phyloP scores from a whole-genome alignment of 148 eudicot species.

The Camellia granthamiana region DNA sequence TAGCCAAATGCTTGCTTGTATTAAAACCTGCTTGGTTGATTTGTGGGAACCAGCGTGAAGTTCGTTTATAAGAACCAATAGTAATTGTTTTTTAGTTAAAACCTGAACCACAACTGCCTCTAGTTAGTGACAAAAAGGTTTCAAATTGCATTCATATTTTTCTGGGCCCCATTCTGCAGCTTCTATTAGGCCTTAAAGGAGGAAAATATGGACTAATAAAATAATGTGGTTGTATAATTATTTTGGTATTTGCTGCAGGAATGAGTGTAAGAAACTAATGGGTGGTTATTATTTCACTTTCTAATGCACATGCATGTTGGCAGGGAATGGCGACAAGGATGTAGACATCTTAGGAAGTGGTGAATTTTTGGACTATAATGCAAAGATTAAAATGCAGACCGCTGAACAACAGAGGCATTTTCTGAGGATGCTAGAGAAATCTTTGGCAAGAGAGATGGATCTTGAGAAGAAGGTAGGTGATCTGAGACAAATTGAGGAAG shows the following conservation, averaged over 20 bases:
- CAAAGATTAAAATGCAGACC: constrained; percentile 69
- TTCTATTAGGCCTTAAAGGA: not conserved
- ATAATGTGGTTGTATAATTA: not conserved
- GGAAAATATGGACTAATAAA: not conserved
- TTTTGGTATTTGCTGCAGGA: not conserved
- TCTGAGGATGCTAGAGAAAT: constrained; percentile 79
- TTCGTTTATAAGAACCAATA: not conserved
- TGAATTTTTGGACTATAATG: constrained; percentile 27
- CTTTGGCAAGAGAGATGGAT: constrained; percentile 80
- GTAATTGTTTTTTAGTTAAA: not conserved
- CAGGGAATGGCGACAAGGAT: constrained; percentile 49
- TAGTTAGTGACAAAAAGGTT: not conserved
- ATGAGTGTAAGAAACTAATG: not conserved
- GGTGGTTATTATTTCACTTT: not conserved
- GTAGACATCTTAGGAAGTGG: constrained; percentile 30
- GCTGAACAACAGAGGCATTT: constrained; percentile 76
- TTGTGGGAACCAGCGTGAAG: not conserved
- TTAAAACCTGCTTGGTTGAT: not conserved
- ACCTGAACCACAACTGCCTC: not conserved
- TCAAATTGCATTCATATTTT: constrained; percentile 1
- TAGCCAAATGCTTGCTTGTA: not conserved
- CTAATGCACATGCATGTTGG: constrained; percentile 23
- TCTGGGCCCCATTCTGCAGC: not conserved
- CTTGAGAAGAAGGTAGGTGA: constrained; percentile 71
- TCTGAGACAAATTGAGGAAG: constrained; percentile 53